phyloP scores from a whole-genome alignment of 129 eudicot species.

The Calendula officinalis region DNA sequence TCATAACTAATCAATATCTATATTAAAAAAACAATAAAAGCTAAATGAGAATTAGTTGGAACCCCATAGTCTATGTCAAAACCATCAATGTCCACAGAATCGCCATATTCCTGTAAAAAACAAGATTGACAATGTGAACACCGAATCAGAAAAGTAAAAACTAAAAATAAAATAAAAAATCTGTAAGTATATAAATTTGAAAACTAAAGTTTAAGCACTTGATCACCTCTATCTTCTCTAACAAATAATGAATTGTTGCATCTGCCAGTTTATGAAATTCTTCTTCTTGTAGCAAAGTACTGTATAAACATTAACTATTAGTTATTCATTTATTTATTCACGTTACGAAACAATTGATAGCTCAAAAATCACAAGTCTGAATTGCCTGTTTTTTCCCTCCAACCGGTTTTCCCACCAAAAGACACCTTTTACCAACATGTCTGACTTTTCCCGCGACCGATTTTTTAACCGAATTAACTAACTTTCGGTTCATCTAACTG shows the following conservation, averaged over 20 bases:
- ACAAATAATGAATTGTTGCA: conserved; percentile 78
- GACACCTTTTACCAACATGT: too few species aligned
- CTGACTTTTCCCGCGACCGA: too few species aligned
- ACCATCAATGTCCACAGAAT: conserved; percentile 88
- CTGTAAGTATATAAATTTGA: neutral
- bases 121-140: neutral
- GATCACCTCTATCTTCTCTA: conserved; percentile 89
- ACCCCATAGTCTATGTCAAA: conserved; percentile 98
- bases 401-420: too few species aligned
- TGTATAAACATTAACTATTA: conserved; percentile 41
- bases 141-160: conserved; percentile 1
- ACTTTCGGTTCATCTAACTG: too few species aligned
- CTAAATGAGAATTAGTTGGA: conserved; percentile 24
- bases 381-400: too few species aligned
- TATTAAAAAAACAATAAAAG: conserved; percentile 4
- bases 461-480: too few species aligned
- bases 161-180: neutral
- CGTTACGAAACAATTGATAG: neutral
- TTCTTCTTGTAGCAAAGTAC: conserved; percentile 76
- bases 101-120: conserved; percentile 85
- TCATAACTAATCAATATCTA: conserved; percentile 14
- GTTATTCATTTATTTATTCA: conserved; percentile 3
- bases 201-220: conserved; percentile 2
- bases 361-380: neutral
- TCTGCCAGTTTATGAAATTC: conserved; percentile 89